A percentile compares a stretch with the other conserved stretches of the same genome.
These are phyloP conservation scores for Phytophthora megakarya DNA, from an alignment of 352 stramenopile species.

Conservation along the genomic window DNA sequence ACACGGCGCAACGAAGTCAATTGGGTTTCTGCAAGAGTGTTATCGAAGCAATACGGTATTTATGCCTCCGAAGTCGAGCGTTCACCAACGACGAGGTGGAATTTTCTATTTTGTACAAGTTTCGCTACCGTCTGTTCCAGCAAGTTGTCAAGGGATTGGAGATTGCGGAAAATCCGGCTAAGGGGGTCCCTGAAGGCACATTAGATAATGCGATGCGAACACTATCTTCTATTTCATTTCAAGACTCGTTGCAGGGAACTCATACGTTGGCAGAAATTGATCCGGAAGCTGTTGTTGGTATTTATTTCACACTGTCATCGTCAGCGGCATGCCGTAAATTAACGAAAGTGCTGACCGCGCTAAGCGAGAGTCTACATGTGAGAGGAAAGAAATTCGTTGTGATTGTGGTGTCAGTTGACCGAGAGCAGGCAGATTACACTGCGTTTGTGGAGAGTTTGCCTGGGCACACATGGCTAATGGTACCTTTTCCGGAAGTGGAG, in stretches of 20 bases:
- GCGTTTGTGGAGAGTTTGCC: slow-evolving; percentile 62
- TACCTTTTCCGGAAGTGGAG: slow-evolving; percentile 77
- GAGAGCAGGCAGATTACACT: slow-evolving; percentile 62
- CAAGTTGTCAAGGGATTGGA: slow-evolving; percentile 62
- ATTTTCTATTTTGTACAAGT: slow-evolving; percentile 66
- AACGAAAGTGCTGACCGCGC: slow-evolving; percentile 48
- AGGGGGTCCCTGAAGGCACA: slow-evolving; percentile 47
- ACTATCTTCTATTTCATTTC: slow-evolving; percentile 63
- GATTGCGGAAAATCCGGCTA: slow-evolving; percentile 57
- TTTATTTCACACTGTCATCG: slow-evolving; percentile 72
- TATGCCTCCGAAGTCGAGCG: slow-evolving; percentile 59
- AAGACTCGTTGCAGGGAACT: slow-evolving; percentile 78
- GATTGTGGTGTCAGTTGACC: slow-evolving; percentile 81
- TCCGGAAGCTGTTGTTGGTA: slow-evolving; percentile 62
- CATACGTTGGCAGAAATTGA: slow-evolving; percentile 61
- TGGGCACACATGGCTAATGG: slow-evolving; percentile 62
- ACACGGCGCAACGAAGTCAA: slow-evolving; percentile 75
- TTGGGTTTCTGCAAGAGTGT: slow-evolving; percentile 85
- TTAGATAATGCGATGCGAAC: slow-evolving; percentile 64
- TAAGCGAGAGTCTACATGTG: slow-evolving; percentile 54
- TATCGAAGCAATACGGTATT: slow-evolving; percentile 73
- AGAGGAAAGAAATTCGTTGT: slow-evolving; percentile 60
- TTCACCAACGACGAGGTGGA: slow-evolving; percentile 73
- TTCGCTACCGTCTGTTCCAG: slow-evolving; percentile 72
- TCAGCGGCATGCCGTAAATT: slow-evolving; percentile 57